These are phyloP conservation scores for Lipomyces spencermartinsiae DNA, from an alignment of 805 yeast species.

Conservation along the genomic window DNA sequence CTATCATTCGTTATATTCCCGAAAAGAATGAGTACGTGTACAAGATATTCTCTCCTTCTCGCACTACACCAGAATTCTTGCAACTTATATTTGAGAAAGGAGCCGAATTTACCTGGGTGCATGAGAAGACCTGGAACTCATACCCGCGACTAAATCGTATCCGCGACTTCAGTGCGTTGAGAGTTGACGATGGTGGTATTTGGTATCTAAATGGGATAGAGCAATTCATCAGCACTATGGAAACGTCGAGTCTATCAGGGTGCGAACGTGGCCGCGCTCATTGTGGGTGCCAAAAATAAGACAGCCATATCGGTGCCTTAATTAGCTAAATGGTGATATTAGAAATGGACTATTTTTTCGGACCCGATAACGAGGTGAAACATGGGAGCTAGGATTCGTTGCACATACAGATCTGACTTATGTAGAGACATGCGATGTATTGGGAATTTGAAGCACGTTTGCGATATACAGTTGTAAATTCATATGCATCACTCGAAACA, in stretches of 20 bases:
- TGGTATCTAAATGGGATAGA: constrained; percentile 58
- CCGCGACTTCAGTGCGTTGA: constrained; percentile 43
- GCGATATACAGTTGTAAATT: too few species aligned
- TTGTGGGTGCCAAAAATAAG: constrained; percentile 37
- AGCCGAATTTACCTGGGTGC: constrained; percentile 41
- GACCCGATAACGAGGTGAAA: too few species aligned
- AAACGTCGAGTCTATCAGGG: constrained; percentile 58
- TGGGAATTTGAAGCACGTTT: too few species aligned
- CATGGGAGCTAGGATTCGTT: too few species aligned
- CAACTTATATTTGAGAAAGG: constrained; percentile 42
- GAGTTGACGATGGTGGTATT: constrained; percentile 44
- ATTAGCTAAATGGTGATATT: too few species aligned
- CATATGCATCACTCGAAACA: background rate
- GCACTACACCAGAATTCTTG: constrained; percentile 39
- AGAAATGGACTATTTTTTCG: too few species aligned
- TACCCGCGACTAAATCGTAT: constrained; percentile 52
- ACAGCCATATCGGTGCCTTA: constrained; percentile 29
- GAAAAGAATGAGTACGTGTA: constrained; percentile 48
- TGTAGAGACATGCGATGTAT: too few species aligned
- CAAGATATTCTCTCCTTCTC: constrained; percentile 51
- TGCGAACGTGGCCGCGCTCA: constrained; percentile 56
- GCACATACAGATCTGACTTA: too few species aligned
- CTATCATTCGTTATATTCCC: constrained; percentile 44
- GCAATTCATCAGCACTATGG: constrained; percentile 58
- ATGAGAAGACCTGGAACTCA: constrained; percentile 52